These are phyloP conservation scores for Noccaea bulbosa DNA, from an alignment of 345 rosid species.

Conservation along the genomic window DNA sequence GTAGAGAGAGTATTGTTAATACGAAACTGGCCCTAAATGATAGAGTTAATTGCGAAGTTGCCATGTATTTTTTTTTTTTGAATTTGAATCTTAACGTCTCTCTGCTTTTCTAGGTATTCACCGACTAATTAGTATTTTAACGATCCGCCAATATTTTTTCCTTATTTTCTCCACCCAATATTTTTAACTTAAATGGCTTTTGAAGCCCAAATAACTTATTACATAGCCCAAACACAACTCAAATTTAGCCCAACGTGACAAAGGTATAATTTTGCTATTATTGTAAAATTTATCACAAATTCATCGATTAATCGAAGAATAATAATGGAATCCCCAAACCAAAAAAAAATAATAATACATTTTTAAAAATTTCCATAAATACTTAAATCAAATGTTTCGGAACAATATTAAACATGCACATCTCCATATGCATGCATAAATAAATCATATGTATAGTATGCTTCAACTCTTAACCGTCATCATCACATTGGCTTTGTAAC, in stretches of 20 bases:
- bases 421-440: conserved; percentile 14
- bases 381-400: conserved; percentile 3
- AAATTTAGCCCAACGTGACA: too few relatives aligned
- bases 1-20: conserved; percentile 15
- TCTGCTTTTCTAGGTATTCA: conserved; percentile 21
- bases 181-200: not conserved
- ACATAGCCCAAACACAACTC: not conserved
- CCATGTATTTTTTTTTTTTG: conserved; percentile 18
- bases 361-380: not conserved
- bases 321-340: too few relatives aligned
- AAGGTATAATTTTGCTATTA: too few relatives aligned
- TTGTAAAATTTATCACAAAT: too few relatives aligned
- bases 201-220: conserved; percentile 5
- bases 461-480: conserved; percentile 9
- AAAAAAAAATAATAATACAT: too few relatives aligned
- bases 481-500: conserved; percentile 29
- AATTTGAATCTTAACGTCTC: conserved; percentile 44
- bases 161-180: conserved; percentile 9
- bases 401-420: not conserved
- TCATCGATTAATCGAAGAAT: too few relatives aligned
- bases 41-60: conserved; percentile 6
- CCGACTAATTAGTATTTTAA: conserved; percentile 28
- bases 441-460: conserved; percentile 1
- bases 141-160: conserved; percentile 18
- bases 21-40: conserved; percentile 10